Conservation (phyloP, 805 yeast genomes). For the Hanseniaspora lindneri region DNA sequence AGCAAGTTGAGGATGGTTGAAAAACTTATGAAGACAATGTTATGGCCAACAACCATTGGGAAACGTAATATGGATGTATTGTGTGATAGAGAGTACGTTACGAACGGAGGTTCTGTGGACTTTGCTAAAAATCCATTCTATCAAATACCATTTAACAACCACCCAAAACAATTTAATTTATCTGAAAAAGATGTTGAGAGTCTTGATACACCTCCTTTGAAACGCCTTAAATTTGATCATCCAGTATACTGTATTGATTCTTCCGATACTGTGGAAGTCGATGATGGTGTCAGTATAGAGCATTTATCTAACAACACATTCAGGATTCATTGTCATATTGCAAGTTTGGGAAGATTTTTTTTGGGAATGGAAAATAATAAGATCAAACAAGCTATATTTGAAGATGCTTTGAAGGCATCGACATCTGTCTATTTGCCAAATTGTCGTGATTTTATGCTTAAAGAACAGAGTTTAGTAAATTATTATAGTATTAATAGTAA, state of each 20-base stretch:
- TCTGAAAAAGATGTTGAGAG: background rate
- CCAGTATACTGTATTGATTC: conserved; percentile 58
- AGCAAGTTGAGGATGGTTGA: background rate
- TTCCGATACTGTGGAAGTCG: conserved; percentile 73
- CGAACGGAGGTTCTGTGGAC: background rate
- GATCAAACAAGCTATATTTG: conserved; percentile 28
- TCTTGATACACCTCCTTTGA: background rate
- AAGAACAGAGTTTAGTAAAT: background rate
- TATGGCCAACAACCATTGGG: background rate
- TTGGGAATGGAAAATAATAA: conserved; percentile 10
- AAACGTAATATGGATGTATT: background rate
- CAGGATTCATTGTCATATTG: conserved; percentile 59
- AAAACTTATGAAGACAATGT: background rate
- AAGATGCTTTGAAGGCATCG: conserved; percentile 49
- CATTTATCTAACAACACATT: conserved; percentile 26
- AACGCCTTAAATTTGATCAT: background rate
- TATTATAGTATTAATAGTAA: background rate
- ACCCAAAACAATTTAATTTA: background rate
- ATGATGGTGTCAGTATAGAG: conserved; percentile 74
- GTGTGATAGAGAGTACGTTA: background rate
- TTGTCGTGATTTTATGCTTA: conserved; percentile 50
- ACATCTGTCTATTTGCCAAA: conserved; percentile 67
- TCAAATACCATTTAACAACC: background rate
- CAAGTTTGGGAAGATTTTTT: conserved; percentile 29
- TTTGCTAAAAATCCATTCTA: background rate